phyloP scores from a whole-genome alignment of 208 protist species.

The Acanthamoeba lenticulata region DNA sequence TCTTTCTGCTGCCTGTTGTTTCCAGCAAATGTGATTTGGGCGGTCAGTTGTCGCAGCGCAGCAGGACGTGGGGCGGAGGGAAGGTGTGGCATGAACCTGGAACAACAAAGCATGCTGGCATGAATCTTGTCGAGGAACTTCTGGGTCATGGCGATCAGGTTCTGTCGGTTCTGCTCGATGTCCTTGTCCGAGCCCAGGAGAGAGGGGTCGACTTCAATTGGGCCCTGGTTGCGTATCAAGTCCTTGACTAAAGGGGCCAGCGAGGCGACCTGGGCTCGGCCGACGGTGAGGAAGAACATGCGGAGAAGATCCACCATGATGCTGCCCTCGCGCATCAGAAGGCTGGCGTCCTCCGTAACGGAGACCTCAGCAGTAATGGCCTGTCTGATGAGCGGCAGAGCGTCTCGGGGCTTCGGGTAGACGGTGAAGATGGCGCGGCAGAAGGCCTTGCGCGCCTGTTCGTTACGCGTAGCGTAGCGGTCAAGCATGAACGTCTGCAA shows the following conservation, averaged over 20 bases:
- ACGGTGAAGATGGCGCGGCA: background rate
- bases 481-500: constrained; percentile 20
- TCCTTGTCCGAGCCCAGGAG: background rate
- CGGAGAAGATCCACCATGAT: constrained; percentile 43
- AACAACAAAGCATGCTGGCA: background rate
- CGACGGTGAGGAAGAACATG: constrained; percentile 20
- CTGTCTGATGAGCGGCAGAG: background rate
- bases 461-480: background rate
- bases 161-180: constrained; percentile 8
- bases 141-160: constrained; percentile 6
- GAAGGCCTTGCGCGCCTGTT: constrained; percentile 22
- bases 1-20: background rate
- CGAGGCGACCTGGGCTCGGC: background rate
- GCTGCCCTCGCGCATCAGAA: constrained; percentile 42
- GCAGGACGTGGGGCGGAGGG: background rate
- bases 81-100: background rate
- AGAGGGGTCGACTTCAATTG: background rate
- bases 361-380: constrained; percentile 23
- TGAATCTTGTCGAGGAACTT: constrained; percentile 19
- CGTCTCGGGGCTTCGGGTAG: background rate
- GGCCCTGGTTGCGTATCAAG: background rate
- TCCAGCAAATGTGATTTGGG: too few species aligned
- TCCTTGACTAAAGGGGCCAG: constrained; percentile 5
- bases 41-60: too few species aligned
- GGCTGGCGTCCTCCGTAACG: constrained; percentile 9